A percentile compares a stretch with the other conserved stretches of the same genome.
These are phyloP conservation scores for Melanogaster broomeanus DNA, from an alignment of 768 basidiomycete genomes.

Conservation along the genomic window DNA sequence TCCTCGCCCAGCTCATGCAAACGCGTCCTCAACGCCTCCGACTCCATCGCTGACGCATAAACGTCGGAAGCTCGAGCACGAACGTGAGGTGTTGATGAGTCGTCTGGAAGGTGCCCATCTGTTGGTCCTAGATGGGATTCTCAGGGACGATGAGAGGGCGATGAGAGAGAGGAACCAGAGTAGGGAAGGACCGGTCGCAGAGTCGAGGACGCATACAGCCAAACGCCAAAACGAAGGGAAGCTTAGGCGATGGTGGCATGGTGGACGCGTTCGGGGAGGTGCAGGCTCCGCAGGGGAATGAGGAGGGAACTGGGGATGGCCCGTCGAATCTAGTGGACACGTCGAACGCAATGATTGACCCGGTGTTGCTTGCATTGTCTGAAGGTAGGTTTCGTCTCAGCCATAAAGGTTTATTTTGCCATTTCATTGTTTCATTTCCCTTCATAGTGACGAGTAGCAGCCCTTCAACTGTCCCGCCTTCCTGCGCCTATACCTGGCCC, in stretches of 20 bases:
- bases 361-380: slow-evolving; percentile 29
- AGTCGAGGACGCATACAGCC: neutral
- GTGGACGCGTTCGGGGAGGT: neutral
- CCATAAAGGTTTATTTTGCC: neutral
- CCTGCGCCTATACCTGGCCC: neutral
- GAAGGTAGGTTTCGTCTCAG: neutral
- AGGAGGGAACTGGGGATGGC: neutral
- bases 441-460: neutral
- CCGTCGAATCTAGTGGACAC: slow-evolving; percentile 10
- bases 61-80: neutral
- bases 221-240: slow-evolving; percentile 6
- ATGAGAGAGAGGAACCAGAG: slow-evolving; percentile 4
- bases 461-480: neutral
- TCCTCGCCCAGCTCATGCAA: neutral
- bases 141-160: slow-evolving; percentile 33
- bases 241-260: neutral
- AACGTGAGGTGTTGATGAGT: slow-evolving; percentile 28
- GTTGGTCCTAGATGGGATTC: slow-evolving; percentile 36
- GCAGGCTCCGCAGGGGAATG: neutral
- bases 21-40: neutral
- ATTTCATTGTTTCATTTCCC: neutral
- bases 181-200: slow-evolving; percentile 8
- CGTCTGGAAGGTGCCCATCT: slow-evolving; percentile 33
- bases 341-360: slow-evolving; percentile 30
- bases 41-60: neutral